Conservation (phyloP, 345 rosid species). For the Citrus sinensis region DVS_A1.0 CM039162.1:30691001-30691500, state of each 20-base stretch:
- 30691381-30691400: not conserved
- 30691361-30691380: not conserved
- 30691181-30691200: not conserved
- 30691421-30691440: constrained; percentile 92
- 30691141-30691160: not conserved
- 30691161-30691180: not conserved
- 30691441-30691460: constrained; percentile 84
- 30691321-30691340: not conserved
- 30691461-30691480: constrained; percentile 66
- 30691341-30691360: constrained; percentile 5
- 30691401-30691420: constrained; percentile 97
- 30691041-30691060: constrained; percentile 21
- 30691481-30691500: constrained; percentile 93
- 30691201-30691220: constrained; percentile 98
- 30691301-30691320: not conserved
- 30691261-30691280: constrained; percentile 34
- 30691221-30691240: constrained; percentile 80
- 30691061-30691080: constrained; percentile 33
- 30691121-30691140: not conserved
- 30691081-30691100: constrained; percentile 16
- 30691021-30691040: constrained; percentile 21
- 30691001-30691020: constrained; percentile 22
- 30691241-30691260: constrained; percentile 18
- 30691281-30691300: constrained; percentile 20
- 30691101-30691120: not conserved